These are phyloP conservation scores for Kwoniella dejecticola DNA, from an alignment of 768 basidiomycete species.

Conservation along the genomic window DNA sequence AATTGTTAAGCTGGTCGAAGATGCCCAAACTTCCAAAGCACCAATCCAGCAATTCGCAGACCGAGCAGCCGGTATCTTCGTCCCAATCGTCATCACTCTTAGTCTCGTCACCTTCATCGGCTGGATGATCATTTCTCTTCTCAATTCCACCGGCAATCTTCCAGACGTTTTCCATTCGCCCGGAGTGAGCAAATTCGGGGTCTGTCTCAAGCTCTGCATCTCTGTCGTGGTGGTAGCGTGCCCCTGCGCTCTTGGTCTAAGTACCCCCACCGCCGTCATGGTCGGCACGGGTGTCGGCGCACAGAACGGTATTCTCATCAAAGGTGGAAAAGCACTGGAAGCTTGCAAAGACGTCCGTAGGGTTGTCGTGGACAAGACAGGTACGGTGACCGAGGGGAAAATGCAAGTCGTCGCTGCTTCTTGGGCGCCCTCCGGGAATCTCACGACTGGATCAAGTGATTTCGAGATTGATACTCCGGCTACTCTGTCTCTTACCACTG, in stretches of 20 bases:
- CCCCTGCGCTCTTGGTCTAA: constrained; percentile 93
- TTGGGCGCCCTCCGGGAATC: constrained; percentile 62
- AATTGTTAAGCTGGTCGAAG: constrained; percentile 94
- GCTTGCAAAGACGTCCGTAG: constrained; percentile 78
- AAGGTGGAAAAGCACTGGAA: constrained; percentile 91
- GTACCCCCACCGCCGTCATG: constrained; percentile 98
- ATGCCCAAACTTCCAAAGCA: constrained; percentile 96
- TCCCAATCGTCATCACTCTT: constrained; percentile 84
- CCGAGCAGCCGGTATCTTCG: constrained; percentile 89
- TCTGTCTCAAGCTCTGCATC: constrained; percentile 95
- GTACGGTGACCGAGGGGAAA: constrained; percentile 95
- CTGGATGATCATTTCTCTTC: constrained; percentile 76
- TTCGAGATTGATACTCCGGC: constrained; percentile 41
- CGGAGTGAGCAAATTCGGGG: constrained; percentile 78
- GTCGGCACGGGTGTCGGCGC: constrained; percentile 98
- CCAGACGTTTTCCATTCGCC: constrained; percentile 82
- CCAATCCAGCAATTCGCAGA: constrained; percentile 98
- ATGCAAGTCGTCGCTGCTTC: constrained; percentile 72
- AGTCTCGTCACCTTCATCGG: constrained; percentile 74
- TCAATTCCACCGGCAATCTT: constrained; percentile 58
- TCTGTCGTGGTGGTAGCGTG: constrained; percentile 97
- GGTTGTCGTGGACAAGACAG: constrained; percentile 94
- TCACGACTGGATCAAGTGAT: constrained; percentile 9
- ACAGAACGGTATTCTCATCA: constrained; percentile 95
- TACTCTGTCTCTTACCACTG: constrained; percentile 44